Evolutionary conservation across 257 asterid genomes (phyloP), one percentile per base, ranked within the genome.

Genomic region (Hygrophila difformis): DNA sequence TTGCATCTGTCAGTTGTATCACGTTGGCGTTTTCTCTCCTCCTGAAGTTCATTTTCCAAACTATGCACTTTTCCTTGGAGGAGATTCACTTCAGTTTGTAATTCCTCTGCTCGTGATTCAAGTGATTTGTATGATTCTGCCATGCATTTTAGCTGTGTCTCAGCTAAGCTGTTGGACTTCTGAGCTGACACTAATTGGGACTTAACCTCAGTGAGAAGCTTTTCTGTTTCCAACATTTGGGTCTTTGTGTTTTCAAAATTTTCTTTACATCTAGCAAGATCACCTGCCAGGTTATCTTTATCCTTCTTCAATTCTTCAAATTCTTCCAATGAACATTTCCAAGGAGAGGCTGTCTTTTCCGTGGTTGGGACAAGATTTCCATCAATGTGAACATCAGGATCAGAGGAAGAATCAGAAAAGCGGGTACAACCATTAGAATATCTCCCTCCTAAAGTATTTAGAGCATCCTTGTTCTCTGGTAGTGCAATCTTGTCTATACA

Each of bases 141-240:
- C 98, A 89, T 89, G 71, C 98, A 89, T 61, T 82, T 89, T 53
- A 89, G 93, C 74, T 89, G 98, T 23, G 93, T 89, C 72, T 82
- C 98, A 44, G 94, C 79, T 73, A 89, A 75, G 68, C 93, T 67
- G 65, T 85, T 82, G 53, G 75, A 67, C 68, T 70, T 85, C 56
- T 79, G 82, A 51, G 93, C 86, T 22, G 86, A 79, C 40, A 74
- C 53, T 57, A 89, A 62, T 57, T 82, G 89, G 36, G 92, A 77
- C 79, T 67, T 82, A n/a, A 70, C 80, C 70, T 89, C 98, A 11
- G 91, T 77, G 5, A 85, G 69, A 63, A 79, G 83, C 48, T 62
- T 71, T 60, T 79, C 94, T 2, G 84, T 82, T 67, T 80, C 94
- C 21, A 55, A 47, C 61, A 89, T 56, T 72, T 72, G 91, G 37